Evolutionary conservation across 2,329 filamentous ascomycete genomes (phyloP), one percentile per base, ranked within the genome.

Genomic region (Cercospora sesami): DNA sequence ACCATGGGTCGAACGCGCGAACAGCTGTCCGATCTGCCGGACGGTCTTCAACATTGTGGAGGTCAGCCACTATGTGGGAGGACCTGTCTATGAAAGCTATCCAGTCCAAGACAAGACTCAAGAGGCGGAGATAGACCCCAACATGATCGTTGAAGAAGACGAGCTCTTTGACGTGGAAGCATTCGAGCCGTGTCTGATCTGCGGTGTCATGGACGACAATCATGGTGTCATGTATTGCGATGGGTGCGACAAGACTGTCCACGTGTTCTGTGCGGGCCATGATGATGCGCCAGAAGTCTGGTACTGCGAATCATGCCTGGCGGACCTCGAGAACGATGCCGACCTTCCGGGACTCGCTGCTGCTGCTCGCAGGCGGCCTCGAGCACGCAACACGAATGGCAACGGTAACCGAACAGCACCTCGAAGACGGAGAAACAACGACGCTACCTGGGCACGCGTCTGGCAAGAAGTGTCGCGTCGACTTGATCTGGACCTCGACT

Each of bases 21-120:
- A 98, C 81, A 97, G 94, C 78, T 99, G 95, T 80, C 95, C 95
- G 57, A 97, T 99, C 80, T 99, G 95, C 81, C 91, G 95, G 73
- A 91, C 92, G 75, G 89, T 87, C 71, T 98, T 99, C 83, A 94
- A 98, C 80, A 83, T 90, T 75, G 94, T 99, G 73, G 89, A 95
- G 78, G 89, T 99, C 69, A 91, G 91, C 79, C 88, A 91, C 77
- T 88, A 86, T 73, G 82, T 93, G 76, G 91, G 92, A 84, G 88
- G 87, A 5, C 80, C 83, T 2, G 83, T 86, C 8, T 74, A 85
- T 36, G 87, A 86, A 28, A 87, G 86, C 21, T 90, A 90, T 77
- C 76, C 82, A 55, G 91, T 95, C 71, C 85, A 92, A 79, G 91
- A 94, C 79, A 93, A 91, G 81, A 91, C 92, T 78, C 95, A 99